Base-by-base conservation (phyloP, 257 asterid species). In the Thymus quinquecostatus region DNA sequence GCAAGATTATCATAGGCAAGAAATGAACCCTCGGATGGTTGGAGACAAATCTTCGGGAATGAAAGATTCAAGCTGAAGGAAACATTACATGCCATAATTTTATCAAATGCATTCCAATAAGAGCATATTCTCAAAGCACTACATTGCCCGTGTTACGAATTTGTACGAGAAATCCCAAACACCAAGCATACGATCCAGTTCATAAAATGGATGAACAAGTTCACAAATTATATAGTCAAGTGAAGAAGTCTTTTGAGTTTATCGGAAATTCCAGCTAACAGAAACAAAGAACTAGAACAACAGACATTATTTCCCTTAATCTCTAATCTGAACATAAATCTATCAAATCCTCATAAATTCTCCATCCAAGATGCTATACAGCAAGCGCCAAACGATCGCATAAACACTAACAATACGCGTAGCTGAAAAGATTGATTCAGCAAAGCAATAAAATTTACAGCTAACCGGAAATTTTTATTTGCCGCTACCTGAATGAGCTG, bases 401-500 rank as follows among this genome's bases (percentile, higher is more conserved):
- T 3, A 44, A 60, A 10, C 10, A 34, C 58, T 10, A 57, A 32
- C 10, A 48, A 4, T 30, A 11, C 11, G 43, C 14, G 57, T 5
- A 44, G 21, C 64, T 30, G 54, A 41, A 28, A 2, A 67, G 6
- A 67, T 45, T n/a, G 61, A 43, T 53, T 66, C 49, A 65, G 66
- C 53, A 38, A 1, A 51, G 3, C 48, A 62, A 43, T n/a, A 33
- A 66, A 71, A 71, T 44, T 64, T 29, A 58, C 48, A 27, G 64
- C 21, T n/a, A 21, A 64, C 9, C 57, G 40, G 33, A 60, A 69
- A 43, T 12, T 47, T 56, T 1, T 47, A 62, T 38, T 10, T 30
- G 29, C 1, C 33, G 43, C 62, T 75, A 83, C 91, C 91, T 79
- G 91, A 66, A 29, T 81, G 88, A 70, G 85, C 81, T 60, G 88